Evolutionary conservation across 306 rosid species (phyloP).

Genomic region (Fagus sylvatica): DNA sequence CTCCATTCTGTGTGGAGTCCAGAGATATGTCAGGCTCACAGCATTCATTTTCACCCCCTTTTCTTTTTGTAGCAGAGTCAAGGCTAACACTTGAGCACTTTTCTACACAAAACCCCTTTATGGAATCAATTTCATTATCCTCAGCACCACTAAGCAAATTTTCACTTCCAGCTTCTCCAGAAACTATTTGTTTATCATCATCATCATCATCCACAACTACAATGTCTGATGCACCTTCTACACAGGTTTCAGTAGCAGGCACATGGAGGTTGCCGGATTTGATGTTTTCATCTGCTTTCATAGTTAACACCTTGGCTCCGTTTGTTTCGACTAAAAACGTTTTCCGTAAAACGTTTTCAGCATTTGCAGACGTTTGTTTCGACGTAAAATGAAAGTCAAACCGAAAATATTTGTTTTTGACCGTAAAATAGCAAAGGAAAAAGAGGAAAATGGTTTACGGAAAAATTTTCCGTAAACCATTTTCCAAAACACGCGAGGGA

Average conservation of each 20-base stretch:
- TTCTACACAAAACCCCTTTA: conserved; percentile 46
- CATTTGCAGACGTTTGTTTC: too few relatives aligned
- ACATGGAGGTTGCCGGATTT: conserved; percentile 44
- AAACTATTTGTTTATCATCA: conserved; percentile 35
- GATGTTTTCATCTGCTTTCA: conserved; percentile 47
- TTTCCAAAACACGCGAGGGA: too few relatives aligned
- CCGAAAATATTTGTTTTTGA: too few relatives aligned
- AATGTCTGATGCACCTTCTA: conserved; percentile 45
- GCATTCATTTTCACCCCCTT: conserved; percentile 37
- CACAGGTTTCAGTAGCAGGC: conserved; percentile 45
- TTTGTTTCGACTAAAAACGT: too few relatives aligned
- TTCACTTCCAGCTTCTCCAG: conserved; percentile 43
- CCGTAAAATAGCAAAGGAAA: too few relatives aligned
- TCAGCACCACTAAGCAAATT: conserved; percentile 35
- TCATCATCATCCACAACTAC: conserved; percentile 42
- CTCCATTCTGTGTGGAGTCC: conserved; percentile 35
- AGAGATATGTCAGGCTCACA: conserved; percentile 48
- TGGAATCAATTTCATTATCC: conserved; percentile 40
- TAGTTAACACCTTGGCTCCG: conserved; percentile 43
- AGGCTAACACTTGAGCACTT: conserved; percentile 41
- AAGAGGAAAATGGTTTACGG: too few relatives aligned
- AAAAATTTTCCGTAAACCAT: too few relatives aligned
- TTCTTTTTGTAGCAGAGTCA: conserved; percentile 30
- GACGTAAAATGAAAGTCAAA: too few relatives aligned
- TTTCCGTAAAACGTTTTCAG: too few relatives aligned